Evolutionary conservation across 257 asterid genomes (phyloP).

Genomic region (Lycium ferocissimum): DNA sequence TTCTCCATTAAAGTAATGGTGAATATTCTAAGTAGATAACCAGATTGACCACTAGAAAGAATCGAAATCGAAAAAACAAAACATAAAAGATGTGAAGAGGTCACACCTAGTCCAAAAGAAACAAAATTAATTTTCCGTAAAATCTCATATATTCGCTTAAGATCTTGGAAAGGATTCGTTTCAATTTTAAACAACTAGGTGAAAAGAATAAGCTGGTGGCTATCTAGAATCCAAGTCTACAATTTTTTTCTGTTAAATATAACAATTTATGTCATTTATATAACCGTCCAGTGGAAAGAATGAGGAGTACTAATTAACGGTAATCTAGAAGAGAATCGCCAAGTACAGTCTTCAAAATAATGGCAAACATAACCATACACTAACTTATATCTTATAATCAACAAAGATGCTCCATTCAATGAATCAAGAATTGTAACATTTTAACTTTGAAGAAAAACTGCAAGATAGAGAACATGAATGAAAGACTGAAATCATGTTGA

Average conservation of each 20-base stretch:
- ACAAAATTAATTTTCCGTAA: not conserved
- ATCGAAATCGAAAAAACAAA: not conserved
- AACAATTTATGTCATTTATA: conserved; percentile 28
- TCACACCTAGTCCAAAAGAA: conserved; percentile 21
- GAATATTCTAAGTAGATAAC: not conserved
- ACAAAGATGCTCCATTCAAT: conserved; percentile 29
- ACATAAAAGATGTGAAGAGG: not conserved
- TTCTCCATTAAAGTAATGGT: conserved; percentile 1
- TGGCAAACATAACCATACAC: conserved; percentile 7
- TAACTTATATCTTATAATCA: not conserved
- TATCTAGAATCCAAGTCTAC: conserved; percentile 42
- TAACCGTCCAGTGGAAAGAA: conserved; percentile 50
- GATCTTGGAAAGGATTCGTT: conserved; percentile 46
- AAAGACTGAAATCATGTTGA: not conserved
- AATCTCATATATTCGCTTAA: conserved; percentile 35
- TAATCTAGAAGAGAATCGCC: conserved; percentile 42
- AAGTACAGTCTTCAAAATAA: conserved; percentile 29
- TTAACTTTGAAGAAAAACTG: not conserved
- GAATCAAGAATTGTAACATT: conserved; percentile 29
- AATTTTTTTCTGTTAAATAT: conserved; percentile 20
- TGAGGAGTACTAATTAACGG: conserved; percentile 37
- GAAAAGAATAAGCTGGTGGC: conserved; percentile 50
- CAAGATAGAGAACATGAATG: not conserved
- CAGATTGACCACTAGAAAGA: conserved; percentile 3
- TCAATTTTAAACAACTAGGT: conserved; percentile 30